Base-by-base conservation (phyloP, 2,329 filamentous ascomycete genomes). In the Magnaporthiopsis rhizophila region DNA sequence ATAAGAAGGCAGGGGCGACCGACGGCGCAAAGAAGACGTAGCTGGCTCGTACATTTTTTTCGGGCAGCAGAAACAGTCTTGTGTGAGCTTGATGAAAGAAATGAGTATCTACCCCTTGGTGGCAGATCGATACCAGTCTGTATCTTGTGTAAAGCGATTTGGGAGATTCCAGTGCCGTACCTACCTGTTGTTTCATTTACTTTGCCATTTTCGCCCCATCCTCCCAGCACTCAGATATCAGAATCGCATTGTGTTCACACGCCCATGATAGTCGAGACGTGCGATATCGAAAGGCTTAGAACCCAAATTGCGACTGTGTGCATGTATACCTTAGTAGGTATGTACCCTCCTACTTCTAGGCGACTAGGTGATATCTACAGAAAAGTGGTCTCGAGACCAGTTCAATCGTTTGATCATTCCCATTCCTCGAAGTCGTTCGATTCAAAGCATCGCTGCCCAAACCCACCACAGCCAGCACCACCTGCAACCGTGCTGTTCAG, bases 1-100 rank as follows among this genome's bases (percentile, higher is more conserved):
- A 68, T 61, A 69, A 69, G 68, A 66, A 67, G 64, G 64, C 64
- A 9, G 66, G 62, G 26, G 45, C 30, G 30, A 30, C 36, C 36
- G 57, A 56, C 1, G 28, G 56, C 28, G 64, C 45, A 24, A 65
- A 64, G 59, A 64, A 64, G 62, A 30, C 56, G 8, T 61, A 62
- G 53, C 32, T 30, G 3, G 26, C 26, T 26, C 26, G 26, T 36
- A 1, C 12, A 28, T n/a, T 8, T 34, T 26, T 28, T 45, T 60
- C 30, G 28, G n/a, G 58, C 32, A 36, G 24, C 13, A 4, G n/a
- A 6, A 11, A 32, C 30, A 30, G 30, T 30, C 30, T 38, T 12
- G 7, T 50, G 13, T 50, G 45, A 50, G 45, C 6, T 53, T 53
- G 45, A 24, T 53, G 45, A 53, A 53, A 3, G 34, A 18, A 53